Base-by-base conservation (phyloP, 164 flowering plant species). In the Pachysandra terminalis region DNA sequence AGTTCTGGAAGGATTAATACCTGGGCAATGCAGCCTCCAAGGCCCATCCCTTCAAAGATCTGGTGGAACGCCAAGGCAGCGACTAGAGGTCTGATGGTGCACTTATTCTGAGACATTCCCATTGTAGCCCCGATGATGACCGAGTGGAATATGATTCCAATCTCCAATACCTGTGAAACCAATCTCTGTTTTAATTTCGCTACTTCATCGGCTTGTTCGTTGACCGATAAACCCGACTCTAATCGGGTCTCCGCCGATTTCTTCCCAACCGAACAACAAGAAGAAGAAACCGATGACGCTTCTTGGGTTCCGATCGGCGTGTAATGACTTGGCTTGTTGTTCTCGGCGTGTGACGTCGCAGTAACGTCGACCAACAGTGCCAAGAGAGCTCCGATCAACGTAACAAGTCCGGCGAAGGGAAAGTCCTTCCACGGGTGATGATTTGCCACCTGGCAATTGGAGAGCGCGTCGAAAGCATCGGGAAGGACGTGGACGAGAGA, bases 21-120 rank as follows among this genome's bases (percentile, higher is more conserved):
- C 96, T 89, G 96, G 14, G 96, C 96, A 68, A 89, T 87, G 72
- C 96, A 89, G 24, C 92, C 96, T 2, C 96, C 96, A 16, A 89
- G 92, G 0, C 96, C 96, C 96, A 89, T 82, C 14, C 96, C 96
- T 68, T 89, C 96, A 25, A 89, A 89, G 37, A 87, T 78, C 77
- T 89, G 96, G 65, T 89, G 96, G 60, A 89, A 89, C 0, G 92
- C 77, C 19, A 89, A 76, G 0, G 96, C 96, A 22, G 86, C 90
- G 15, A 87, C 85, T 0, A 89, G 83, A 19, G 92, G 96, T 60
- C 76, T 74, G 22, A 87, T 89, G 14, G 90, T 89, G 70, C 96
- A 87, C 76, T 77, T 59, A 40, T 89, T 87, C 71, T 86, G 92
- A 7, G 92, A 87, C 96, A 89, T 87, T 49, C 96, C 96, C 87